A percentile compares a stretch with the other conserved stretches of the same genome.
phyloP scores from a whole-genome alignment of 768 basidiomycete genomes.

The Boletus pseudopeckii region DNA sequence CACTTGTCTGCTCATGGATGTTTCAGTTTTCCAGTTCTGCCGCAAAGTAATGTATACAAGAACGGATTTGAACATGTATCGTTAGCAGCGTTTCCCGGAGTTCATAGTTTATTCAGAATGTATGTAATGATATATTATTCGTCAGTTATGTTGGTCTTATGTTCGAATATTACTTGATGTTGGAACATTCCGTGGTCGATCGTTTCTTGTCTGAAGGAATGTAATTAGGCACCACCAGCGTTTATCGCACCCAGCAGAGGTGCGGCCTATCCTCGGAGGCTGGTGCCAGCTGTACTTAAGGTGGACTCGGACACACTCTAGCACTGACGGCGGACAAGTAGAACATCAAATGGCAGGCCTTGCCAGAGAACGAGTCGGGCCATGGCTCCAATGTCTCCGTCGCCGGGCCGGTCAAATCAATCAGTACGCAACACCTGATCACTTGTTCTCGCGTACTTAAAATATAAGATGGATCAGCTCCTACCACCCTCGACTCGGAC shows the following conservation, averaged over 20 bases:
- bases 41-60: conserved; percentile 47
- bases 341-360: no score
- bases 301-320: no score
- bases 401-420: not conserved
- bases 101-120: conserved; percentile 15
- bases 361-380: not conserved
- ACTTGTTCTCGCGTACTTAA: not conserved
- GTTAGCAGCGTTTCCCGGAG: conserved; percentile 22
- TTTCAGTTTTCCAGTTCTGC: conserved; percentile 68
- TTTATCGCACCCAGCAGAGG: no score
- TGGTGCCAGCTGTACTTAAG: no score
- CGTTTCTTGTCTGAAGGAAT: no score
- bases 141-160: conserved; percentile 11
- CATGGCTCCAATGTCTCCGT: not conserved
- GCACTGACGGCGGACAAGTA: no score
- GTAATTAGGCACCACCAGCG: no score
- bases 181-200: no score
- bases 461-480: not conserved
- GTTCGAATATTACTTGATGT: not conserved
- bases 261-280: no score
- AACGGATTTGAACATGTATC: conserved; percentile 22
- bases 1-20: conserved; percentile 8
- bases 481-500: not conserved
- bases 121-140: conserved; percentile 22
- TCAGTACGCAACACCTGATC: not conserved